Base-by-base conservation (phyloP, 2,329 filamentous ascomycete species). In the Colletotrichum caudatum region DNA sequence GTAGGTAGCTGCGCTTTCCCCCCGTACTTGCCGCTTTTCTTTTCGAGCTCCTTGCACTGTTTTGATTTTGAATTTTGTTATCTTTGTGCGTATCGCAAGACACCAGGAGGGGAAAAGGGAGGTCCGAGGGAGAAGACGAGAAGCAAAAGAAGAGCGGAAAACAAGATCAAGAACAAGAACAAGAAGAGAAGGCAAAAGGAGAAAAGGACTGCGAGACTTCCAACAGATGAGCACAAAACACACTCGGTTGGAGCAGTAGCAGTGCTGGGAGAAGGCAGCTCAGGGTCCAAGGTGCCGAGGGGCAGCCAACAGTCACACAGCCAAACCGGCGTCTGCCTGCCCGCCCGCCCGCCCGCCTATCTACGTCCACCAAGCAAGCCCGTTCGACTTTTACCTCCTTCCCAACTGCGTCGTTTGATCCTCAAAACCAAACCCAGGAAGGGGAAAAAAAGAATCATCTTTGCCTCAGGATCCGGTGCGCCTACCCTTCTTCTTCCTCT, bases 371-470 rank as follows among this genome's bases (percentile, higher is more conserved):
- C 44, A n/a, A 35, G 46, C 44, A n/a, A 35, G 46, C 44, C 23
- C 23, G n/a, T n/a, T 41, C 48, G 18, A 53, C 23, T 63, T 53
- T 53, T 26, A 71, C 54, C 73, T 68, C 54, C 73, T 68, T 64
- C 66, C 39, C 46, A 64, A 73, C 44, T 74, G 74, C 61, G 73
- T 57, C 35, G 29, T 26, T 69, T 37, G 44, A 54, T 67, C 58
- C 58, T 64, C 64, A 54, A 23, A 58, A 29, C n/a, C 16, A 63
- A 26, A 58, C 26, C 33, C 44, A 33, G 26, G 11, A n/a, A 2
- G 9, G 6, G 8, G 8, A 23, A n/a, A 8, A 37, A 48, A 8
- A 41, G 14, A 18, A 51, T 23, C 50, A 56, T 29, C 46, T 64
- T 48, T 63, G 65, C 69, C 60, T 74, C 58, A 41, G 71, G 66